These are phyloP conservation scores for Solanum commersonii DNA, from an alignment of 257 asterid genomes.

Conservation along the genomic window DNA sequence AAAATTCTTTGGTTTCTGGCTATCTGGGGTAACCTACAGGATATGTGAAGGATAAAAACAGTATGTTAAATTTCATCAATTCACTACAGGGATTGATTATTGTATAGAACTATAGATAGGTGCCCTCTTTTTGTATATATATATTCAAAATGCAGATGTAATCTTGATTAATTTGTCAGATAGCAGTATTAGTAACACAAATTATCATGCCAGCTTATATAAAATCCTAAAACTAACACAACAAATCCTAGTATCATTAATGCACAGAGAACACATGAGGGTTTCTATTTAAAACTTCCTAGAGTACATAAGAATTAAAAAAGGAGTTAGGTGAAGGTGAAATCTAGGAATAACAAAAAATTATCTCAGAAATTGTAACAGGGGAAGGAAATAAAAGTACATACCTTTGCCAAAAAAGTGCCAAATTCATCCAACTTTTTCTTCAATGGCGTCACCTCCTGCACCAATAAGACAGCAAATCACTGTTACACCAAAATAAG, in stretches of 20 bases:
- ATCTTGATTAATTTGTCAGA: not conserved
- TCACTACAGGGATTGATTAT: too few relatives aligned
- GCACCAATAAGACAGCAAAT: constrained; percentile 16
- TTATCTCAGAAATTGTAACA: not conserved
- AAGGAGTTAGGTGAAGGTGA: not conserved
- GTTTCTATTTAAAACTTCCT: not conserved
- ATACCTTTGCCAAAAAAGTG: constrained; percentile 92
- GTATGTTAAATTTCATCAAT: too few relatives aligned
- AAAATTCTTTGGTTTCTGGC: not conserved
- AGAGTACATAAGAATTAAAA: not conserved
- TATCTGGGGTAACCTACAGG: not conserved
- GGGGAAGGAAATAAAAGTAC: constrained; percentile 1
- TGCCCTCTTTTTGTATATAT: too few relatives aligned
- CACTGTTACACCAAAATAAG: not conserved
- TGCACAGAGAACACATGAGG: not conserved
- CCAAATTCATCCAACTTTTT: constrained; percentile 98
- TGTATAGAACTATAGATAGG: too few relatives aligned
- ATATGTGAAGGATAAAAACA: not conserved
- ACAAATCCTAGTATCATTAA: not conserved
- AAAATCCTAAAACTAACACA: not conserved
- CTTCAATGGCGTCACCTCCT: constrained; percentile 96
- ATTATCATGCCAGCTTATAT: not conserved
- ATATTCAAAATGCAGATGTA: not conserved
- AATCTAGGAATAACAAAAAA: not conserved
- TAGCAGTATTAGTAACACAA: not conserved